These are phyloP conservation scores for Boehmeria nivea DNA, from an alignment of 306 rosid species.

Conservation along the genomic window DNA sequence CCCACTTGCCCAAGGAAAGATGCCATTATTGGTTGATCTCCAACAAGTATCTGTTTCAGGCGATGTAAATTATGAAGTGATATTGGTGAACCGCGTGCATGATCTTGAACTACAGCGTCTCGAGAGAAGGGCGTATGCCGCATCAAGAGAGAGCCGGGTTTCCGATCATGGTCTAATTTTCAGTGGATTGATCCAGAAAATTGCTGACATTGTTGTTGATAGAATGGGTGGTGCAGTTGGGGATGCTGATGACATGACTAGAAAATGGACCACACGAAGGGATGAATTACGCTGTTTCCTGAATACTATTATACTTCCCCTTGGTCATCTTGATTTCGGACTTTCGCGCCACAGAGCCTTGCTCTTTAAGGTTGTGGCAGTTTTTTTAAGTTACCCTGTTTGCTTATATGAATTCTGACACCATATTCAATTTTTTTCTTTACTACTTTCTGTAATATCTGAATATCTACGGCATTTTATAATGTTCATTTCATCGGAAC, in stretches of 20 bases:
- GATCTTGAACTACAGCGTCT: constrained; percentile 70
- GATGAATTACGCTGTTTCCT: constrained; percentile 58
- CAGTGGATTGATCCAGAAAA: constrained; percentile 77
- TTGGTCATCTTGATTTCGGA: constrained; percentile 86
- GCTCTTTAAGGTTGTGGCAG: constrained; percentile 76
- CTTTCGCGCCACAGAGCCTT: constrained; percentile 98
- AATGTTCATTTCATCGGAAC: neutral
- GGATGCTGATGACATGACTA: constrained; percentile 73
- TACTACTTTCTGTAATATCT: constrained; percentile 5
- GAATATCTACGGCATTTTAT: neutral
- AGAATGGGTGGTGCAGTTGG: constrained; percentile 96
- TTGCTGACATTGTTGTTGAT: constrained; percentile 80
- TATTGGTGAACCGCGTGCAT: constrained; percentile 61
- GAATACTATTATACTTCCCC: constrained; percentile 66
- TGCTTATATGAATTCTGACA: constrained; percentile 10
- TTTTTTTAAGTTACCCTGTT: constrained; percentile 11
- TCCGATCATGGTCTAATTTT: constrained; percentile 56
- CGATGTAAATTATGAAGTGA: constrained; percentile 73
- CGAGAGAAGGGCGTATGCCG: constrained; percentile 52
- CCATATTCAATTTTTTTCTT: neutral
- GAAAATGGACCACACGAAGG: constrained; percentile 73
- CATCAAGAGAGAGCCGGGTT: constrained; percentile 43
- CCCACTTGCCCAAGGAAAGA: constrained; percentile 68
- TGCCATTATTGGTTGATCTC: constrained; percentile 87
- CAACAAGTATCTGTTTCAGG: constrained; percentile 45